Base-by-base conservation (phyloP, 2,329 filamentous ascomycete genomes). In the Fusarium sarcochroum region DNA sequence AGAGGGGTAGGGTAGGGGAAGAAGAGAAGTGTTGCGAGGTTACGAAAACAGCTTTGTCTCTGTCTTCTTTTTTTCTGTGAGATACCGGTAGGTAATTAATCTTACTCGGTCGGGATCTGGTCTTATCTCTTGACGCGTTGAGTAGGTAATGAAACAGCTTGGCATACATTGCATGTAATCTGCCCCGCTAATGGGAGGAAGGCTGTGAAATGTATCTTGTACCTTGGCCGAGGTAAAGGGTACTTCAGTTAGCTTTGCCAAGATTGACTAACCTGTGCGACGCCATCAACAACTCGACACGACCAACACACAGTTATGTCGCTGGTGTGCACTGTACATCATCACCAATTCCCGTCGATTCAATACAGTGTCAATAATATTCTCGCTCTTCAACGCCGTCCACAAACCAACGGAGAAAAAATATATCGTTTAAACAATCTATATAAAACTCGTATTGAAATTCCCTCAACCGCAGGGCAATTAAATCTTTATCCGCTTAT, bases 121-220 rank as follows among this genome's bases (percentile, higher is more conserved):
- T 64, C 52, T 64, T 47, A 64, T 56, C 45, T 50, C 37, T 58
- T 30, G 38, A 58, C 45, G 20, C 59, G 61, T 44, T 59, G 54
- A 53, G 37, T 37, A 42, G 37, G 41, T 51, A 64, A 58, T 64
- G 46, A 64, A 64, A 64, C 61, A 51, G 27, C 61, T 64, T 64
- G 61, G 61, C 61, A 58, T 51, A n/a, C 20, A 30, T 38, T 30
- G 20, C 52, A 34, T 58, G 40, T 17, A 64, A 51, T 58, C 41
- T 52, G 40, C 52, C 61, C 59, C 61, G 21, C 61, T 27, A 42
- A 5, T 7, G 5, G 7, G 23, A 6, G 23, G 23, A 23, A 23
- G 37, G 41, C 23, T 13, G 34, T 44, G 23, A 13, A 6, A 38
- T 61, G 59, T 62, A 55, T 34, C 38, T 41, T 37, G 18, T 32